Percentiles rank a stretch among this genome's conserved stretches.
Evolutionary conservation across 352 stramenopile genomes (phyloP).

Genomic region (Blastocystis sp.): DNA sequence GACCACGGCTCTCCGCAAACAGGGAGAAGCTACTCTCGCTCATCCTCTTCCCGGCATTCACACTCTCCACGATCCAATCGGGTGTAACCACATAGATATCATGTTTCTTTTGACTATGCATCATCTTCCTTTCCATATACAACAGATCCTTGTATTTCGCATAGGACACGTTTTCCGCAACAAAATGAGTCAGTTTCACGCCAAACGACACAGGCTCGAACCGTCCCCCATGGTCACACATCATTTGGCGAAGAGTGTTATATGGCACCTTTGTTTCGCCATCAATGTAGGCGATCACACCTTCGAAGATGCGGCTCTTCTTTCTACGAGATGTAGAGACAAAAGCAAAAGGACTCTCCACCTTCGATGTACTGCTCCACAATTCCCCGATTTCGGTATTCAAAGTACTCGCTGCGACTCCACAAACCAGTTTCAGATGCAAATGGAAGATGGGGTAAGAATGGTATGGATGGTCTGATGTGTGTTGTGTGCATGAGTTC

Average conservation of each 20-base stretch:
- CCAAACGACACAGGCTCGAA: constrained; percentile 26
- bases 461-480: too few relatives aligned
- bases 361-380: constrained; percentile 42
- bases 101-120: constrained; percentile 9
- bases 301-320: constrained; percentile 46
- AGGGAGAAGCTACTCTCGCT: constrained; percentile 17
- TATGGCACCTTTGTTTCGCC: constrained; percentile 43
- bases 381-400: constrained; percentile 34
- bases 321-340: neutral
- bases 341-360: constrained; percentile 21
- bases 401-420: constrained; percentile 38
- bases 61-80: constrained; percentile 64
- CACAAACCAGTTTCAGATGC: neutral
- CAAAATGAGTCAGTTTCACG: constrained; percentile 37
- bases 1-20: neutral
- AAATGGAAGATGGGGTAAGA: too few relatives aligned
- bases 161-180: constrained; percentile 50
- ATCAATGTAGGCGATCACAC: constrained; percentile 56
- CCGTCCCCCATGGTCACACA: constrained; percentile 45
- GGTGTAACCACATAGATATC: constrained; percentile 34
- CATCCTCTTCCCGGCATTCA: constrained; percentile 28
- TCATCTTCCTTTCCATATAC: neutral
- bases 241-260: constrained; percentile 27
- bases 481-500: too few relatives aligned
- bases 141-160: constrained; percentile 34